Base-by-base conservation (phyloP, 2,329 filamentous ascomycete genomes). In the Colletotrichum viniferum region DNA sequence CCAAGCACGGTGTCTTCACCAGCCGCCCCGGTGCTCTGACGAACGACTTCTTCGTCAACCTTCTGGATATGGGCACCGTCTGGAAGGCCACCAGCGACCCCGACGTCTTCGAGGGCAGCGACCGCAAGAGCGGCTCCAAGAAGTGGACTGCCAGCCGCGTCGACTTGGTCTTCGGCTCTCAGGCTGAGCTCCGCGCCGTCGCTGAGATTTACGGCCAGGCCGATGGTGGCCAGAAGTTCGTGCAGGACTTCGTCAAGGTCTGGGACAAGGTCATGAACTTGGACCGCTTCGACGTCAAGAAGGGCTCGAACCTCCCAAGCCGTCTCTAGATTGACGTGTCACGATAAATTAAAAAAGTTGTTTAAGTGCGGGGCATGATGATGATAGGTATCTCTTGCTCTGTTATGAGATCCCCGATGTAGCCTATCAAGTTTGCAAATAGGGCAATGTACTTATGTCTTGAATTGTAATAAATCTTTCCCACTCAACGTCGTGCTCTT, bases 41-140 rank as follows among this genome's bases (percentile, higher is more conserved):
- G 81, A 95, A 94, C 84, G 94, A 96, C 86, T 96, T 95, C 89
- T 96, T 96, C 81, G 90, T 94, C 84, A 95, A 96, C 86, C 88
- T 96, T 3, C 90, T 96, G 28, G 93, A 95, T 80, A 90, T 89
- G 80, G 86, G 84, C 83, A 94, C 90, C 8, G 87, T 85, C 26
- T 96, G 94, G 94, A 91, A 91, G 85, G 80, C 89, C 0, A 85
- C 85, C 52, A 78, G 79, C n/a, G 85, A 84, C 69, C 82, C 85
- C 38, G 93, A 95, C 79, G 71, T 88, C 66, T 95, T 90, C 83
- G 89, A 92, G 76, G 94, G 92, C 43, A 80, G 85, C 16, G 92
- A 95, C 85, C 92, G 91, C 82, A 92, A 92, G 87, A 90, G 89
- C 18, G 92, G 92, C 68, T 80, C 86, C 64, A 89, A 90, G 86